Evolutionary conservation across 176 grass and related monocot species (phyloP).

Genomic region (Triticum monococcum): DNA sequence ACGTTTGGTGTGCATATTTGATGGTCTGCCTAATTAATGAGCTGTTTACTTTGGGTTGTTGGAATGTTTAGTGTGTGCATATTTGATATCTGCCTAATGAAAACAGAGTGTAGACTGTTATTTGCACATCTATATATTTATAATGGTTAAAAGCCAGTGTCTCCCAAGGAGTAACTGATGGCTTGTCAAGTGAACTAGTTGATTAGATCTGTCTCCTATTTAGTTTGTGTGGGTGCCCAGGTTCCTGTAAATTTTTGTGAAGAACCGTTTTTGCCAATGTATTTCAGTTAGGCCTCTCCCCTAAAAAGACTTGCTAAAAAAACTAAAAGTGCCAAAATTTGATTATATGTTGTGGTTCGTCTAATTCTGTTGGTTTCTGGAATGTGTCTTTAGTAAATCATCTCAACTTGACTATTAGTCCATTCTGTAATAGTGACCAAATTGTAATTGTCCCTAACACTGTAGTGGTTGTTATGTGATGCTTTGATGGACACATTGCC

Average conservation of each 20-base stretch:
- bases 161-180: background rate
- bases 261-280: background rate
- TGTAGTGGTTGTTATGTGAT: background rate
- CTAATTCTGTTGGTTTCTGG: constrained; percentile 7
- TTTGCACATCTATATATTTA: background rate
- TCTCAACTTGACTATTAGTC: background rate
- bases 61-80: background rate
- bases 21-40: background rate
- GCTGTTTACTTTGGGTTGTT: background rate
- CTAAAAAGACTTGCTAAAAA: background rate
- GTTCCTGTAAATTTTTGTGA: background rate
- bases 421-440: background rate
- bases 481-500: background rate
- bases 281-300: background rate
- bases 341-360: background rate
- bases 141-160: constrained; percentile 10
- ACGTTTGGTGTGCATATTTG: background rate
- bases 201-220: background rate
- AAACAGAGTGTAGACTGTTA: background rate
- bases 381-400: background rate
- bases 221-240: background rate
- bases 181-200: background rate
- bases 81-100: background rate
- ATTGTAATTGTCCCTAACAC: background rate
- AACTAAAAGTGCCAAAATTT: background rate